A percentile compares a stretch with the other conserved stretches of the same genome.
phyloP scores from a whole-genome alignment of 345 rosid species.

The Eucalyptus marginata region DNA sequence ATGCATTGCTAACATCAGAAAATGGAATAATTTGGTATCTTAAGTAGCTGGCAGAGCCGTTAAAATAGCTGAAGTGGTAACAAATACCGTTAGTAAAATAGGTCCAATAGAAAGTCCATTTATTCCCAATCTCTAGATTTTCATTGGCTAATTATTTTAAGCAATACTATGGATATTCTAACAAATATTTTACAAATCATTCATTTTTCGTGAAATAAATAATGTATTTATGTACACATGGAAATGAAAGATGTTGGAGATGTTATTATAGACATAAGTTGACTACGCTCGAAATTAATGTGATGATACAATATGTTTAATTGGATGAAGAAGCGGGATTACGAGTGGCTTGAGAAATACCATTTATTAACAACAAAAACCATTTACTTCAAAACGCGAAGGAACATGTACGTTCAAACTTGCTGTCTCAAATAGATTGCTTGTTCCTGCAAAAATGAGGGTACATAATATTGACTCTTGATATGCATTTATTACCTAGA shows the following conservation, averaged over 20 bases:
- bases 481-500: neutral
- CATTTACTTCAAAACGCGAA: neutral
- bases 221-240: fast-evolving
- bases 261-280: neutral
- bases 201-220: neutral
- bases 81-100: too few relatives aligned
- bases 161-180: neutral
- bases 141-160: neutral
- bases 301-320: neutral
- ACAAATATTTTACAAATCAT: neutral
- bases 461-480: neutral
- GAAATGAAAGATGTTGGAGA: neutral
- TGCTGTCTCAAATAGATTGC: neutral
- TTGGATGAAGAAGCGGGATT: neutral
- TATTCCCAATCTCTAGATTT: neutral
- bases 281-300: neutral
- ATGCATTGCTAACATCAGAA: too few relatives aligned
- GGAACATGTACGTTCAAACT: neutral
- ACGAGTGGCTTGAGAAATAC: neutral
- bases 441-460: neutral
- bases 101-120: too few relatives aligned
- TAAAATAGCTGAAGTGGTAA: too few relatives aligned
- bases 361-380: neutral
- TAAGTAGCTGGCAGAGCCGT: fast-evolving
- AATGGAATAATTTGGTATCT: too few relatives aligned